Base-by-base conservation (phyloP, 2,329 filamentous ascomycete species). In the Aspergillus uvarum region DNA sequence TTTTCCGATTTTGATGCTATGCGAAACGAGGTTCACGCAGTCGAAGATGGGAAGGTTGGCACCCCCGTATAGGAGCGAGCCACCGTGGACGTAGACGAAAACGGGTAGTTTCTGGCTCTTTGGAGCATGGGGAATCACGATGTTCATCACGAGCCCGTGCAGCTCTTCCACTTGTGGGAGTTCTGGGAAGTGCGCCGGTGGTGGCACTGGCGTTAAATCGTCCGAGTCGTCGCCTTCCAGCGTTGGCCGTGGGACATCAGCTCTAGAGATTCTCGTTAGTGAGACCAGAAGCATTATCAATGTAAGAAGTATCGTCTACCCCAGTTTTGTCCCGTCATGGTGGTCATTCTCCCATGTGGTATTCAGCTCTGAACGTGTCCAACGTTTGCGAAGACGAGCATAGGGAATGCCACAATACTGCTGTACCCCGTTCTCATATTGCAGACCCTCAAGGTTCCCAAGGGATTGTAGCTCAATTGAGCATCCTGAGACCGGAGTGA, bases 351-450 rank as follows among this genome's bases (percentile, higher is more conserved):
- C 50, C 66, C 67, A 70, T 4, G 52, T 35, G 0, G 61, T 70
- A 29, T 63, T 63, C 1, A 70, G 49, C 2, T 48, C 50, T 8
- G 68, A 68, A 26, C 69, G 53, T 12, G 69, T 65, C 66, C 66
- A 70, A 8, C 67, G 65, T 54, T 71, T 71, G 4, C 59, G 5
- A 5, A 71, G 59, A 42, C 44, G 21, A 1, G 64, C 67, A 47
- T 71, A 71, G 2, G 67, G 65, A 58, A 71, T 70, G 1, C 68
- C 66, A 22, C 67, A 69, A 21, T 65, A 71, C 51, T 70, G 69
- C 35, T 68, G 67, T 1, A 69, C 63, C 0, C 66, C 66, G 51
- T 67, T 68, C 31, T 57, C 52, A 55, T 65, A 69, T 44, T 68
- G 54, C 4, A 64, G 51, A 12, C 69, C 69, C 8, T 70, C 60